Evolutionary conservation across 139 green algal genomes (phyloP), one percentile per base, ranked within the genome.

Genomic region (Chlorella sp.): DNA sequence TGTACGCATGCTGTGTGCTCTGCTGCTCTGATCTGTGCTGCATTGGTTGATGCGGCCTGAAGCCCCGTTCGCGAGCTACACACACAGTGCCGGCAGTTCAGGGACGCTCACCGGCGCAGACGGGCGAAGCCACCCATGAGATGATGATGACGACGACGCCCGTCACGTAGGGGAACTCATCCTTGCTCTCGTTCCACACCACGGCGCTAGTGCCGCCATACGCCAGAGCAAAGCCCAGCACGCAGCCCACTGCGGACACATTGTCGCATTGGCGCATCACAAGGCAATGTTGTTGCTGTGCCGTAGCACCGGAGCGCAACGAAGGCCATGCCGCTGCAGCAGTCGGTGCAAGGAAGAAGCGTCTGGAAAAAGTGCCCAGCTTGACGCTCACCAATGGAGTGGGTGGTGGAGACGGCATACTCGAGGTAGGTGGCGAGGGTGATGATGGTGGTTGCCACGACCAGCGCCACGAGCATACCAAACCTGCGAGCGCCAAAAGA

Each of bases 381-480:
- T n/a, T 49, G 2, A 17, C 65, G 30, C 77, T 70, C 33, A 82
- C 77, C 62, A 6, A 69, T 80, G 33, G 78, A 62, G 63, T 83
- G 78, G 4, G 78, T 83, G 29, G 78, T 83, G 1, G 74, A 80
- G n/a, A 83, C 83, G 5, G 91, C 80, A 32, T 89, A 73, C 55
- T 80, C 75, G 10, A 88, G 49, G 74, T 88, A 80, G 33, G 85
- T 77, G 50, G 81, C 79, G 35, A 89, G 27, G 2, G 85, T 36
- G 3, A 91, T 71, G 82, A 83, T 91, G 62, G 86, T 50, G 27
- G 79, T 84, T 3, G 88, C 78, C 0, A 84, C 77, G 1, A 78
- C 62, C 36, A 90, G 35, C 1, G 81, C 80, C 63, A 80, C 88
- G 27, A 93, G 64, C 80, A 91, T 91, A 42, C 88, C 88, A n/a